Evolutionary conservation across 352 stramenopile genomes (phyloP).

Genomic region (Aphanomyces stellatus): DNA sequence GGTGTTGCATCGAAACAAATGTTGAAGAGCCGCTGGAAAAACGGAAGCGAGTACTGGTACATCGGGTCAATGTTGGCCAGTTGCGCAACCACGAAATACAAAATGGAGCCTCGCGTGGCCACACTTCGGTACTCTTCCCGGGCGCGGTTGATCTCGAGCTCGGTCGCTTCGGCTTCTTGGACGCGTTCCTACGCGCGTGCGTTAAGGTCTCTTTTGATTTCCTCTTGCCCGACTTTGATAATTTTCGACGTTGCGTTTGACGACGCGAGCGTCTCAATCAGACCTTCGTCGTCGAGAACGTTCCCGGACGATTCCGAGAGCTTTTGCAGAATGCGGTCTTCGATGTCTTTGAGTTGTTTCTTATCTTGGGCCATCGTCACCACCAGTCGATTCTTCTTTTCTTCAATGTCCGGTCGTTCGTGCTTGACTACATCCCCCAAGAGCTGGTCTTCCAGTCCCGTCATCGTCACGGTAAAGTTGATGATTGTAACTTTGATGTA

Average conservation of each 20-base stretch:
- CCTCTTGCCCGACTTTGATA: constrained; percentile 36
- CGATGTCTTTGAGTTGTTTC: constrained; percentile 89
- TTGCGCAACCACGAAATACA: constrained; percentile 93
- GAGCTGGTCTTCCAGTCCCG: constrained; percentile 89
- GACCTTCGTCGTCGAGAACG: constrained; percentile 89
- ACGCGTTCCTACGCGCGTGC: constrained; percentile 57
- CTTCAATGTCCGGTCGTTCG: constrained; percentile 88
- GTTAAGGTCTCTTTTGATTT: background rate
- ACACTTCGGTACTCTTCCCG: constrained; percentile 88
- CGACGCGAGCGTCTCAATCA: constrained; percentile 80
- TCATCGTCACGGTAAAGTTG: constrained; percentile 95
- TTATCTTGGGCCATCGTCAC: constrained; percentile 91
- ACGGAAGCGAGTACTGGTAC: constrained; percentile 94
- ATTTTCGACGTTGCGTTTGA: constrained; percentile 79
- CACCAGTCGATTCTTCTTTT: constrained; percentile 90
- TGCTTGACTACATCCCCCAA: constrained; percentile 88
- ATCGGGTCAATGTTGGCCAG: constrained; percentile 90
- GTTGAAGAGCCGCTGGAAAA: constrained; percentile 89
- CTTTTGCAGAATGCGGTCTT: constrained; percentile 88
- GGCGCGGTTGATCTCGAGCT: constrained; percentile 85
- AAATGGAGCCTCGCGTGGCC: constrained; percentile 86
- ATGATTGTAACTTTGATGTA: constrained; percentile 96
- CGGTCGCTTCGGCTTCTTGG: constrained; percentile 83
- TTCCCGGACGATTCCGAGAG: constrained; percentile 88
- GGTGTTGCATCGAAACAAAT: constrained; percentile 83